Base-by-base conservation (phyloP, 2,329 filamentous ascomycete genomes). In the Orbilia brochopaga region DNA sequence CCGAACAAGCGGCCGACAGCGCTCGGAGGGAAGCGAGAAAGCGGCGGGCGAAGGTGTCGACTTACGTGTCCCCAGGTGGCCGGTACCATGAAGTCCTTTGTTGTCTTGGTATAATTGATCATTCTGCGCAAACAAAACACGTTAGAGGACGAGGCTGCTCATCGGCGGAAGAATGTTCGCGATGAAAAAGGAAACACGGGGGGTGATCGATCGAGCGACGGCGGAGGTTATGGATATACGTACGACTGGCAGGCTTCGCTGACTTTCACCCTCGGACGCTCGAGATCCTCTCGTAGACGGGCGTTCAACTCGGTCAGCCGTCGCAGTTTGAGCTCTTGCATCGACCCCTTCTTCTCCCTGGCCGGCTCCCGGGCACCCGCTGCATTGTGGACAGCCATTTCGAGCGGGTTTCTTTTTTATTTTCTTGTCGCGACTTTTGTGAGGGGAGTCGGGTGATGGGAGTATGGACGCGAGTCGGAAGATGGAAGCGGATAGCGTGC, bases 1-100 rank as follows among this genome's bases (percentile, higher is more conserved):
- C 27, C 27, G 44, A 61, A 57, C 63, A 60, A 35, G n/a, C 24
- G 32, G 40, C 24, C 52, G 44, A 10, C 59, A 64, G 32, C 53
- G 64, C 53, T 44, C 11, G 19, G 37, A 46, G 40, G 44, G 21
- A 66, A 40, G 30, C 51, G 32, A 63, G 42, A 24, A 62, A 24
- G 54, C 30, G 59, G 35, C 54, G 24, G 63, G 40, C n/a, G n/a
- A 23, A 58, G 21, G 54, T 30, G 58, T 27, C 46, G 48, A 79
- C 83, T 76, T 83, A 88, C 86, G 73, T 88, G 86, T 76, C 93
- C 93, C 94, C 94, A 99, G 80, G 95, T 90, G 60, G 92, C 96
- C 57, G 92, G 92, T 60, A 97, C 92, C 94, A 99, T 97, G 83
- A 96, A 97, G 81, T 99, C 94, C 81, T 93, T 90, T 77, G 94